phyloP scores from a whole-genome alignment of 805 yeast genomes.

The Grigorovia yakushimaensis region DNA sequence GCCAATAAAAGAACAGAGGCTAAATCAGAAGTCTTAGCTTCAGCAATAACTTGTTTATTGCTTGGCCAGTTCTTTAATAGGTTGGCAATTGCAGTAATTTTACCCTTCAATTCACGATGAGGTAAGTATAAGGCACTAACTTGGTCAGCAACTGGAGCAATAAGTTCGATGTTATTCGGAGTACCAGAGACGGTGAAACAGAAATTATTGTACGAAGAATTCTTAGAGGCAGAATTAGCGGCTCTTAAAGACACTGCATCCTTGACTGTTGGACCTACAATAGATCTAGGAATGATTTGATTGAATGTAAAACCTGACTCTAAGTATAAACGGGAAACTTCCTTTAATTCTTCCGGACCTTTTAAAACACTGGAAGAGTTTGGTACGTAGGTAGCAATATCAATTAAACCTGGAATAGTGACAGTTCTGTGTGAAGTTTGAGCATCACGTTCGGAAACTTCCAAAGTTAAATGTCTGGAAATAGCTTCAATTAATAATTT shows the following conservation, averaged over 20 bases:
- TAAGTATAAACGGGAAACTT: constrained; percentile 59
- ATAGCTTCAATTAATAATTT: constrained; percentile 92
- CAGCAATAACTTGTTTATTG: constrained; percentile 77
- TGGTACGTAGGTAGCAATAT: constrained; percentile 72
- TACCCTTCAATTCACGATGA: constrained; percentile 59
- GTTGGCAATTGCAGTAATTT: constrained; percentile 68
- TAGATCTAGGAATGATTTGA: constrained; percentile 65
- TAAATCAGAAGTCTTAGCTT: constrained; percentile 82
- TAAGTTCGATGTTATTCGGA: constrained; percentile 51
- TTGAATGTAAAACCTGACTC: constrained; percentile 84
- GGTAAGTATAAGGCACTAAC: constrained; percentile 81
- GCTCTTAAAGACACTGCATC: constrained; percentile 57
- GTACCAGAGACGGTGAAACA: constrained; percentile 78
- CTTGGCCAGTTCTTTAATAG: constrained; percentile 81
- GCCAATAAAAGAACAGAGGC: constrained; percentile 90
- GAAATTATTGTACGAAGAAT: constrained; percentile 69
- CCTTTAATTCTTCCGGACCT: constrained; percentile 50
- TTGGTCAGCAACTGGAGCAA: constrained; percentile 49
- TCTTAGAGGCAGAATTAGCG: constrained; percentile 43
- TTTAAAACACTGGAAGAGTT: constrained; percentile 37
- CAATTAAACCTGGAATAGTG: constrained; percentile 77
- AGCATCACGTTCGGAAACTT: constrained; percentile 69
- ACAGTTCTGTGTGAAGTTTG: constrained; percentile 84
- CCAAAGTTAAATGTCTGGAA: constrained; percentile 55
- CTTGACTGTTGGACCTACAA: constrained; percentile 48